Evolutionary conservation across 1,284 basidiomycete genomes (phyloP).

Genomic region (Retiboletus flavoniger): DNA sequence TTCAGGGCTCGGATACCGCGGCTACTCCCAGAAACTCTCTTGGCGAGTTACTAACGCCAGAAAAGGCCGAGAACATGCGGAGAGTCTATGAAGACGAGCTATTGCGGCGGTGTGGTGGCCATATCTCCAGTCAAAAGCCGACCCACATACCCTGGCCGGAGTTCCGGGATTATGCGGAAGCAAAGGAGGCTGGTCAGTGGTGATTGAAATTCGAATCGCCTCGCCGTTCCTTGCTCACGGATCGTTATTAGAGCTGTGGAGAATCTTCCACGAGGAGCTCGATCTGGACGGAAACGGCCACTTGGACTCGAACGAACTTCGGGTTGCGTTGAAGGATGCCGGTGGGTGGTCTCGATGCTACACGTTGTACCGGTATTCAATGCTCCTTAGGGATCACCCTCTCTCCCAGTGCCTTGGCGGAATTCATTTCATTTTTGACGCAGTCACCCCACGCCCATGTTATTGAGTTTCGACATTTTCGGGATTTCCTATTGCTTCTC

Average conservation of each 20-base stretch:
- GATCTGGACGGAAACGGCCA: constrained; percentile 85
- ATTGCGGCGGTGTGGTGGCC: constrained; percentile 57
- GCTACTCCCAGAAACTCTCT: constrained; percentile 21
- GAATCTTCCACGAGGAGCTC: constrained; percentile 83
- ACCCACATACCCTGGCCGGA: constrained; percentile 71
- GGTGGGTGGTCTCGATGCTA: constrained; percentile 47
- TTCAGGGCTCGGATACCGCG: constrained; percentile 30
- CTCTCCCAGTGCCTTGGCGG: constrained; percentile 61
- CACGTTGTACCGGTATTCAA: constrained; percentile 21
- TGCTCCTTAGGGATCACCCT: constrained; percentile 62
- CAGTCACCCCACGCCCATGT: constrained; percentile 62
- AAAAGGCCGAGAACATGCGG: constrained; percentile 67
- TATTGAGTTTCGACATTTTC: constrained; percentile 85
- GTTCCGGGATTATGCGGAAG: constrained; percentile 74
- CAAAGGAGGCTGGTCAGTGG: constrained; percentile 72
- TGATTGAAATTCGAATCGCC: constrained; percentile 17
- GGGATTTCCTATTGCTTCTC: constrained; percentile 85
- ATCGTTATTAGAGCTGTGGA: constrained; percentile 72
- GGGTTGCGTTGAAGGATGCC: constrained; percentile 66
- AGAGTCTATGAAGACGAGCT: constrained; percentile 80
- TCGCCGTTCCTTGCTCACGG: constrained; percentile 17
- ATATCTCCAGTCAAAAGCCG: constrained; percentile 44
- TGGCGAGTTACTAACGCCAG: constrained; percentile 51
- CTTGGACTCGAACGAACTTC: constrained; percentile 72
- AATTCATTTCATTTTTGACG: constrained; percentile 80